phyloP scores from a whole-genome alignment of 1,139 yeast genomes.

The Kodamaea sp. region DNA sequence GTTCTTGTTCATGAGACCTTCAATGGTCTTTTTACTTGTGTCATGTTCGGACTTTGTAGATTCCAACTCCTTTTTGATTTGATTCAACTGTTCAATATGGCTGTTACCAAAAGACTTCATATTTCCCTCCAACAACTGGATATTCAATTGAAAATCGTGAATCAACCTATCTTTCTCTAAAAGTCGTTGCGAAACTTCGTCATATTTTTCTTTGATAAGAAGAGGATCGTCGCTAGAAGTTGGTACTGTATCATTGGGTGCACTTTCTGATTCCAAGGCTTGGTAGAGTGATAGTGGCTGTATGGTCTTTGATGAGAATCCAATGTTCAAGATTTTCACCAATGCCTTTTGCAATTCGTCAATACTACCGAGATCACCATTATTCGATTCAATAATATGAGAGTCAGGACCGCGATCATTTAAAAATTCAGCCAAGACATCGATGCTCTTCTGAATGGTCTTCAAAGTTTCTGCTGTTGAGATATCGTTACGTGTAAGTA shows the following conservation, averaged over 20 bases:
- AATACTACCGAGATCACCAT: too few relatives aligned
- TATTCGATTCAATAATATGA: neutral
- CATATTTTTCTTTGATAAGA: constrained; percentile 4
- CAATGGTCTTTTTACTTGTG: constrained; percentile 14
- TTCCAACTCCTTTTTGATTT: constrained; percentile 24
- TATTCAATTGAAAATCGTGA: constrained; percentile 40
- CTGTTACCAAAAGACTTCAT: constrained; percentile 36
- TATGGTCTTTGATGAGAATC: neutral
- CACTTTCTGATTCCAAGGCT: neutral
- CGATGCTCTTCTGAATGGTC: neutral
- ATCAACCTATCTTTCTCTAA: constrained; percentile 36
- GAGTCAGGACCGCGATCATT: neutral
- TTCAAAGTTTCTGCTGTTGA: too few relatives aligned
- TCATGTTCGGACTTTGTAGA: constrained; percentile 23
- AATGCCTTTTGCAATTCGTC: too few relatives aligned
- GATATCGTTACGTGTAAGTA: too few relatives aligned
- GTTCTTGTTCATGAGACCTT: constrained; percentile 19
- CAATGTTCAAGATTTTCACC: neutral
- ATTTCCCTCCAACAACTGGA: constrained; percentile 43
- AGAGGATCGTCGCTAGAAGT: too few relatives aligned
- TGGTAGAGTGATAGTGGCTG: constrained; percentile 1
- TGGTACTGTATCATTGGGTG: too few relatives aligned
- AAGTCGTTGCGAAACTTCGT: constrained; percentile 6
- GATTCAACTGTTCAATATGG: constrained; percentile 26
- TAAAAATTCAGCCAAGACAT: neutral